phyloP scores from a whole-genome alignment of 2,329 filamentous ascomycete species.

The Diaporthe vaccinii region DNA sequence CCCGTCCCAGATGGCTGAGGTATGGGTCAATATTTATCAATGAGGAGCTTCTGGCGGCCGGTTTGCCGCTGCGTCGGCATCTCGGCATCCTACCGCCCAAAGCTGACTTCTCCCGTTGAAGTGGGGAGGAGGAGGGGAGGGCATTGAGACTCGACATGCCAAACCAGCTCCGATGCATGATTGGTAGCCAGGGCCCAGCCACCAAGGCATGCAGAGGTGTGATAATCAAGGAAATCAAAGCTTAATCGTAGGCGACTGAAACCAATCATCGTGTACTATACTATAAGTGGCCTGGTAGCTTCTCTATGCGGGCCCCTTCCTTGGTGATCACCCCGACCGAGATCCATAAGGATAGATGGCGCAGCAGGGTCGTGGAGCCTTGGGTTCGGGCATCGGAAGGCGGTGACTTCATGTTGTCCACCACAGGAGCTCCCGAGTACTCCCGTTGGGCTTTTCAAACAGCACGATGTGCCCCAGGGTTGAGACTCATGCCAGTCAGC shows the following conservation, averaged over 20 bases:
- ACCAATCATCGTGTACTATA: background rate
- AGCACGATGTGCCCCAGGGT: background rate
- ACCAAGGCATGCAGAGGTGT: slow-evolving; percentile 28
- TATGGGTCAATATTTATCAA: slow-evolving; percentile 12
- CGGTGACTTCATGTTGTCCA: slow-evolving; percentile 32
- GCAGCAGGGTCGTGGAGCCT: slow-evolving; percentile 37
- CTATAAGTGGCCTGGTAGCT: slow-evolving; percentile 23
- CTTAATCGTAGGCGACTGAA: slow-evolving; percentile 38
- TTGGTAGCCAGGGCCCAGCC: slow-evolving; percentile 3
- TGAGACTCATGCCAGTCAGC: slow-evolving; percentile 32
- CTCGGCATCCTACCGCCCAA: slow-evolving; percentile 15
- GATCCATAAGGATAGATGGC: slow-evolving; percentile 7
- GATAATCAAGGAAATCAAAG: slow-evolving; percentile 36
- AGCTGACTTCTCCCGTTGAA: background rate
- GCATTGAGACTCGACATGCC: slow-evolving; percentile 2
- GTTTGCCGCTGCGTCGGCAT: slow-evolving; percentile 10
- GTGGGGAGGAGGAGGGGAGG: background rate
- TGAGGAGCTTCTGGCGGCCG: slow-evolving; percentile 6
- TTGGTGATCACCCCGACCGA: slow-evolving; percentile 23
- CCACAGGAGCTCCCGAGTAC: background rate
- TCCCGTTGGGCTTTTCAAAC: slow-evolving; percentile 7
- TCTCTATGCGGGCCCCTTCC: slow-evolving; percentile 9
- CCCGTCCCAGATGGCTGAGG: background rate
- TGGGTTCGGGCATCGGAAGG: background rate
- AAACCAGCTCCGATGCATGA: slow-evolving; percentile 12